A percentile compares a stretch with the other conserved stretches of the same genome.
Conservation (phyloP, 31 red algal species). For the Odonthalia washingtoniensis region DNA sequence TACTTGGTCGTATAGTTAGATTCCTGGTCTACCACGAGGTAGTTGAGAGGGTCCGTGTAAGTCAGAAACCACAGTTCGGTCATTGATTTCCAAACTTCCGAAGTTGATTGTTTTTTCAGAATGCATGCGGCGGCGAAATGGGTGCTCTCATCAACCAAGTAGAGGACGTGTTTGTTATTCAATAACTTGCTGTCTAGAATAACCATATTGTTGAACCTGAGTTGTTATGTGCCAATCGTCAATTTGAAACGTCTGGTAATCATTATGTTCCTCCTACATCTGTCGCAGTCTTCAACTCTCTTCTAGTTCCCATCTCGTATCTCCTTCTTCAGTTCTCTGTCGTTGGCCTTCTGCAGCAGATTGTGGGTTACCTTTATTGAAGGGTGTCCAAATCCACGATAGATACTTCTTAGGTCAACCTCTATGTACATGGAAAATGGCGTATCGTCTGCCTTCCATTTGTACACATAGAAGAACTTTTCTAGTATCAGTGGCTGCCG, state of each 20-base stretch:
- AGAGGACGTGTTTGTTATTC: neutral
- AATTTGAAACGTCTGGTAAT: neutral
- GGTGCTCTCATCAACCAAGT: neutral
- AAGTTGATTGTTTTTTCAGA: neutral
- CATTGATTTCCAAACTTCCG: neutral
- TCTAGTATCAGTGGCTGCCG: neutral
- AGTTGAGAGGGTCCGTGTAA: neutral
- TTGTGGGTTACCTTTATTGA: neutral
- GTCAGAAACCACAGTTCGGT: neutral
- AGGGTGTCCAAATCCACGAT: neutral
- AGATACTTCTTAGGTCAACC: neutral
- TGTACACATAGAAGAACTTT: no score
- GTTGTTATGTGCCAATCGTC: neutral
- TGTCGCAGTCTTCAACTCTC: neutral
- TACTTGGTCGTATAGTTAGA: neutral
- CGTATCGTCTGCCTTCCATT: neutral
- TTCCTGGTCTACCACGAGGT: neutral
- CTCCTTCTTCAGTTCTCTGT: neutral
- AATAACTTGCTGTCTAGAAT: neutral
- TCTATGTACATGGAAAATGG: neutral
- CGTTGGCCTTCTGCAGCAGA: neutral
- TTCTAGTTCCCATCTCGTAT: neutral
- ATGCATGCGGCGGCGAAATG: neutral
- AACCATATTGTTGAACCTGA: neutral
- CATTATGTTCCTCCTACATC: neutral